These are phyloP conservation scores for Venturiaceae sp. DNA, from an alignment of 2,329 filamentous ascomycete genomes.

Conservation along the genomic window DNA sequence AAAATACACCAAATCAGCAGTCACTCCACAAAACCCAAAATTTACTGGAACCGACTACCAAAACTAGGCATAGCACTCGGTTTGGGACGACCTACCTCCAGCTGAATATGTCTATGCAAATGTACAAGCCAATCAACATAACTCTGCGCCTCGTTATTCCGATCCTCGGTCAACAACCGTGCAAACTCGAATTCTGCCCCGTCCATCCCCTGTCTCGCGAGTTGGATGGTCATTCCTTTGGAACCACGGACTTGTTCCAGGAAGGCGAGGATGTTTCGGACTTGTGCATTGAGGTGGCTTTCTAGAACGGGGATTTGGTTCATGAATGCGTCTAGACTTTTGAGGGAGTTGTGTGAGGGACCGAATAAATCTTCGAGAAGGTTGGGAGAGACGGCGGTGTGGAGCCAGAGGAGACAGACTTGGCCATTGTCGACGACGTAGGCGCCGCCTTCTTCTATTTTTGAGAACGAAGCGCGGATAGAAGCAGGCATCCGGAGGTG, in stretches of 20 bases:
- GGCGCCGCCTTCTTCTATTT: conserved; percentile 84
- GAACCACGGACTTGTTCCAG: conserved; percentile 69
- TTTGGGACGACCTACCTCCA: conserved; percentile 48
- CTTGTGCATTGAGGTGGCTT: conserved; percentile 89
- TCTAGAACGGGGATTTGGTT: conserved; percentile 74
- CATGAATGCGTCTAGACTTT: conserved; percentile 70
- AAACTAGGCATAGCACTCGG: neutral
- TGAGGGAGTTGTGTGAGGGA: conserved; percentile 58
- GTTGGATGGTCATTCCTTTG: conserved; percentile 80
- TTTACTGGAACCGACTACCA: neutral
- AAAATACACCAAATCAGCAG: neutral
- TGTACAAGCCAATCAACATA: conserved; percentile 99
- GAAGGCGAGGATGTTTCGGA: conserved; percentile 87
- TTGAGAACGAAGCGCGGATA: conserved; percentile 74
- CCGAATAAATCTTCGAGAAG: conserved; percentile 87
- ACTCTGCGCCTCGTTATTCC: conserved; percentile 94
- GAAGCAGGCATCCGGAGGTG: conserved; percentile 75
- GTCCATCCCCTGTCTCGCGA: conserved; percentile 86
- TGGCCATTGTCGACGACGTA: conserved; percentile 97
- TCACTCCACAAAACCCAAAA: neutral
- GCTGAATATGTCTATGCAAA: conserved; percentile 82
- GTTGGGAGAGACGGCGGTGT: conserved; percentile 85
- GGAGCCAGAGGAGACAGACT: conserved; percentile 83
- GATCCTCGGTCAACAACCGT: conserved; percentile 78
- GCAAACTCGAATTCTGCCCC: conserved; percentile 97